These are phyloP conservation scores for Peribolospora kevripleyi DNA, from an alignment of 768 basidiomycete genomes.

Conservation along the genomic window DNA sequence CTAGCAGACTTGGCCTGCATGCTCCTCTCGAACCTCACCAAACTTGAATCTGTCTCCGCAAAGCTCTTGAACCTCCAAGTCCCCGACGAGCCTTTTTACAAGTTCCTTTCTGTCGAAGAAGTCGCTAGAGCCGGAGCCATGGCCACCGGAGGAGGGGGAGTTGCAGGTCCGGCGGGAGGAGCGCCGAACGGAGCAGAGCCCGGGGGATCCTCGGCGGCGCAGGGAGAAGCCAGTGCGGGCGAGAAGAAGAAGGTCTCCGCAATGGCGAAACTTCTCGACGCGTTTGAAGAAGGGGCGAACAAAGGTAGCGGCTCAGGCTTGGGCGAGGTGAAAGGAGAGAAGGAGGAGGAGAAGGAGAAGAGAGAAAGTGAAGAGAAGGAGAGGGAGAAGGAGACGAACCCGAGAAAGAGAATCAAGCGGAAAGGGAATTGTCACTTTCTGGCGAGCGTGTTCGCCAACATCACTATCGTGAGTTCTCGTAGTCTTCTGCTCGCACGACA, in stretches of 20 bases:
- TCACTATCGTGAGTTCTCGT: slow-evolving; percentile 39
- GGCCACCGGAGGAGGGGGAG: too few relatives aligned
- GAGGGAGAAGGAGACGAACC: too few relatives aligned
- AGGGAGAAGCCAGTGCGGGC: slow-evolving; percentile 9
- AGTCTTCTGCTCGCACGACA: neutral
- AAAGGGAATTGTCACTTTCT: slow-evolving; percentile 77
- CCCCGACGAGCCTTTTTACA: neutral
- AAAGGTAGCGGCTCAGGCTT: too few relatives aligned
- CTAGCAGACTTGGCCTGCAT: slow-evolving; percentile 90
- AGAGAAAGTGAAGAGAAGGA: neutral
- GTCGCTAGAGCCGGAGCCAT: too few relatives aligned
- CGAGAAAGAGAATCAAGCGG: slow-evolving; percentile 24
- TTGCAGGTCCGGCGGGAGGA: too few relatives aligned
- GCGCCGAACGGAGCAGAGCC: too few relatives aligned
- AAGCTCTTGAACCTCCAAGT: slow-evolving; percentile 41
- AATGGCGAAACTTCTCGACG: slow-evolving; percentile 63
- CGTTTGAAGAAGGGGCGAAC: slow-evolving; percentile 27
- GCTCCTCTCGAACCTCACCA: slow-evolving; percentile 82
- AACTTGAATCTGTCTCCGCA: slow-evolving; percentile 41
- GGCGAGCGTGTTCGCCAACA: slow-evolving; percentile 78
- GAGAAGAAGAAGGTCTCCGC: slow-evolving; percentile 33
- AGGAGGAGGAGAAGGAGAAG: slow-evolving; percentile 22
- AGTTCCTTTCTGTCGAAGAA: too few relatives aligned
- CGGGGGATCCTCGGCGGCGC: neutral
- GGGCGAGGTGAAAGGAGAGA: slow-evolving; percentile 37